Evolutionary conservation across 176 grass and related monocot species (phyloP).

Genomic region (Lolium multiflorum): DNA sequence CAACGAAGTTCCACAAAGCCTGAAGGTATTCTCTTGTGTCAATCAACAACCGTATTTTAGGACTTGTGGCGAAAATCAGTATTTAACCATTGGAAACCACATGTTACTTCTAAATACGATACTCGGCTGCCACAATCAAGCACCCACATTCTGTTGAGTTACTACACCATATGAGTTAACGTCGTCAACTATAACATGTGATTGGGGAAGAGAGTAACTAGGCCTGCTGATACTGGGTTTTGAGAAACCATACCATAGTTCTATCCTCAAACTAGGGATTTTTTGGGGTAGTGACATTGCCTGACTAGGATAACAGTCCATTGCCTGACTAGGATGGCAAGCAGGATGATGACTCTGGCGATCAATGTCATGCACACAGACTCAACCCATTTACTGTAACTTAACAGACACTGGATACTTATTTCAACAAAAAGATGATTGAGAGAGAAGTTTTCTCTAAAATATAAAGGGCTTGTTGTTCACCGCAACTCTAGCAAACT

Average conservation of each 20-base stretch:
- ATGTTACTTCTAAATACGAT: constrained; percentile 19
- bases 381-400: not conserved
- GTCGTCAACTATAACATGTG: constrained; percentile 11
- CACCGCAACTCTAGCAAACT: not conserved
- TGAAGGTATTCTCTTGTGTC: constrained; percentile 18
- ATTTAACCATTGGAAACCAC: constrained; percentile 4
- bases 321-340: constrained; percentile 26
- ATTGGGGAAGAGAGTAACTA: not conserved
- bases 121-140: not conserved
- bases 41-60: not conserved
- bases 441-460: constrained; percentile 18
- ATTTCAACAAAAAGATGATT: constrained; percentile 9
- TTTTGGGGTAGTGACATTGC: no score
- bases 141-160: not conserved
- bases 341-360: not conserved
- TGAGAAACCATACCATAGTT: no score
- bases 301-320: no score
- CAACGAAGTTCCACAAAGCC: constrained; percentile 7
- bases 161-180: not conserved
- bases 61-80: not conserved
- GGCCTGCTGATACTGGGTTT: no score
- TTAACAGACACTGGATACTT: constrained; percentile 23
- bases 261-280: no score
- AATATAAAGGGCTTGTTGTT: not conserved
- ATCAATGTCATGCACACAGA: constrained; percentile 11